Conservation (phyloP, 352 stramenopile genomes). For the Globisporangium viniferum region DNA sequence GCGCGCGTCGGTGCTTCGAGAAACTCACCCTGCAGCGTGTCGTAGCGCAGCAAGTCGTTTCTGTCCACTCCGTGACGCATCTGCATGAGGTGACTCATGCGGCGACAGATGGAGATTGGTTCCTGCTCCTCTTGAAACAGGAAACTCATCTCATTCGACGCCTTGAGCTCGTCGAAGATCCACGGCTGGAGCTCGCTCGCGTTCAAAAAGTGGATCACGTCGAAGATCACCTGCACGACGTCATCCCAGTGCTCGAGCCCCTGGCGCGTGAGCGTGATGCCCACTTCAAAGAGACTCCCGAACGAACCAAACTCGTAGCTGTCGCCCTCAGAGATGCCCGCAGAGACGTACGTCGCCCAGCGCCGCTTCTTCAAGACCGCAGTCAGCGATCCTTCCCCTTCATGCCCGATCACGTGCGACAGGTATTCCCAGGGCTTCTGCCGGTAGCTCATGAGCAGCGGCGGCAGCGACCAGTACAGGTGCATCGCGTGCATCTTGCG, state of each 20-base stretch:
- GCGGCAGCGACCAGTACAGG: constrained; percentile 51
- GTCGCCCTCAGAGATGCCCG: constrained; percentile 48
- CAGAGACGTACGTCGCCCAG: constrained; percentile 45
- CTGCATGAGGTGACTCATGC: constrained; percentile 62
- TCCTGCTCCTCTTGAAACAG: constrained; percentile 61
- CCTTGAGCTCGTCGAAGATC: constrained; percentile 57
- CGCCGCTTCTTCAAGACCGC: constrained; percentile 33
- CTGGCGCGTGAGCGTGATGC: constrained; percentile 39
- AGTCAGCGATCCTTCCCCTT: constrained; percentile 41
- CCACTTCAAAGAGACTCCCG: constrained; percentile 51
- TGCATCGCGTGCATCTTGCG: constrained; percentile 40
- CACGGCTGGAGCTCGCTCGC: constrained; percentile 27
- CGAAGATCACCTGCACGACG: constrained; percentile 48
- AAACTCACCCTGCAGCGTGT: constrained; percentile 51
- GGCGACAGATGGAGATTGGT: constrained; percentile 33
- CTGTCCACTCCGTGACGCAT: constrained; percentile 32
- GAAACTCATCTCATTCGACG: constrained; percentile 48
- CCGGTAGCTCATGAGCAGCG: constrained; percentile 34
- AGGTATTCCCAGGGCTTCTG: constrained; percentile 61
- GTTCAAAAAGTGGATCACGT: constrained; percentile 28
- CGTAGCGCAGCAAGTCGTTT: constrained; percentile 53
- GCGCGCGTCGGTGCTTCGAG: constrained; percentile 19
- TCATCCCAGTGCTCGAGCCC: constrained; percentile 42
- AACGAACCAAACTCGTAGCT: constrained; percentile 65
- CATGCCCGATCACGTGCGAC: constrained; percentile 47